A percentile compares a stretch with the other conserved stretches of the same genome.
Evolutionary conservation across 106 monocot species (phyloP).

Genomic region (Gastrodia elata): DNA sequence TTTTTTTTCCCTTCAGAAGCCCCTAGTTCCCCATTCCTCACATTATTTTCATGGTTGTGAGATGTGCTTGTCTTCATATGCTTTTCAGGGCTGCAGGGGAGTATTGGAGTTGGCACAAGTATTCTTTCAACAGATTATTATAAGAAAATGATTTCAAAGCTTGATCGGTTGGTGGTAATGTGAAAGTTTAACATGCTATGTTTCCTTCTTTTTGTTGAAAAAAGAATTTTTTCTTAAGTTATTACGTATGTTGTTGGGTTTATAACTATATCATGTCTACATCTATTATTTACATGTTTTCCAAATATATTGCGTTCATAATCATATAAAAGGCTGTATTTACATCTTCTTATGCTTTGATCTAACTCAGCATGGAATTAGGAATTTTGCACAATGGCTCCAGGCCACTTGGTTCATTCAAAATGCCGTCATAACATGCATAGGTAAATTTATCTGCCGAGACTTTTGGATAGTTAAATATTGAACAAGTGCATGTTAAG

Average conservation of each 20-base stretch:
- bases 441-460: neutral
- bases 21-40: neutral
- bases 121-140: conserved; percentile 35
- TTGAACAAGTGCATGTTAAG: too few relatives aligned
- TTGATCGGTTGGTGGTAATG: conserved; percentile 50
- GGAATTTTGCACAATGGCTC: neutral
- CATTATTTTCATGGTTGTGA: neutral
- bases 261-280: neutral
- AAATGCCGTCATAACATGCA: neutral
- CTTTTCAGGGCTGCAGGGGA: conserved; percentile 14
- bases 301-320: neutral
- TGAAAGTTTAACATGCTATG: neutral
- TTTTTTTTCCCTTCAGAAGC: neutral
- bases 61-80: neutral
- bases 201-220: neutral
- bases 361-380: neutral
- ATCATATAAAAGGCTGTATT: neutral
- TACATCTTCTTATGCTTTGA: neutral
- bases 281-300: neutral
- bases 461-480: neutral
- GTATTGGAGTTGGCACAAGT: conserved; percentile 24
- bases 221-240: neutral
- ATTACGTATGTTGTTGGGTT: neutral
- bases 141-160: conserved; percentile 30
- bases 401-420: neutral